Evolutionary conservation across 495 filamentous ascomycete genomes (phyloP).

Genomic region (Neurospora tetraspora): DNA sequence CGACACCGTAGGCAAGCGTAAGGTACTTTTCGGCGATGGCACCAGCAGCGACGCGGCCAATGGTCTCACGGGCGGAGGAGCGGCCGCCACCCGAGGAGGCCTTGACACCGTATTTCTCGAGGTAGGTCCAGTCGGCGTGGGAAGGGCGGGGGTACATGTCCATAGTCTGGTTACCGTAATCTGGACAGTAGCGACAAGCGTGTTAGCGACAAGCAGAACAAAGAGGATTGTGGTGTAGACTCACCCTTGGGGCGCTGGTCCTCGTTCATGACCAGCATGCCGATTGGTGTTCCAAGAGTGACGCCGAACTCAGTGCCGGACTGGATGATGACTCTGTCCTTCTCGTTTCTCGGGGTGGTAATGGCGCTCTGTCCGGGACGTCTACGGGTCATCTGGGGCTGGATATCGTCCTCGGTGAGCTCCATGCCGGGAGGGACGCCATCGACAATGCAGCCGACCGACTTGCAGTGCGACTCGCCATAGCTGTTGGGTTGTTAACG

Average conservation of each 20-base stretch:
- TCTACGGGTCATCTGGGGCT: constrained; percentile 86
- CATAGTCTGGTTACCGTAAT: constrained; percentile 89
- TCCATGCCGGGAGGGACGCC: constrained; percentile 82
- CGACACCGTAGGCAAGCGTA: constrained; percentile 63
- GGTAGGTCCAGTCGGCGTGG: constrained; percentile 95
- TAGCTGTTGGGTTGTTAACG: constrained; percentile 43
- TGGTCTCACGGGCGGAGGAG: constrained; percentile 89
- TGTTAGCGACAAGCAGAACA: not conserved
- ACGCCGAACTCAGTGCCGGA: constrained; percentile 89
- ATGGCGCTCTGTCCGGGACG: constrained; percentile 85
- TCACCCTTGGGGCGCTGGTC: constrained; percentile 75
- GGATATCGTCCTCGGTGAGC: constrained; percentile 82
- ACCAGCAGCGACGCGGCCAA: constrained; percentile 87
- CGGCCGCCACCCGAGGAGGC: constrained; percentile 87
- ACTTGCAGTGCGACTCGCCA: constrained; percentile 83
- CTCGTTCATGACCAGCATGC: constrained; percentile 78
- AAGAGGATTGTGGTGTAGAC: not conserved
- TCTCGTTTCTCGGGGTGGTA: constrained; percentile 88
- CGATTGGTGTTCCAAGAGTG: constrained; percentile 89
- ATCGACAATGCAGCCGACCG: constrained; percentile 85
- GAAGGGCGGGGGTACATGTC: constrained; percentile 82
- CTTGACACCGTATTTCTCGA: constrained; percentile 95
- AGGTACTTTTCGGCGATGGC: constrained; percentile 94
- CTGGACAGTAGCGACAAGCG: constrained; percentile 20
- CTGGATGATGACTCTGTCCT: constrained; percentile 85